Evolutionary conservation across 2,329 filamentous ascomycete species (phyloP), one percentile per base, ranked within the genome.

Genomic region (Monosporascus sp.): DNA sequence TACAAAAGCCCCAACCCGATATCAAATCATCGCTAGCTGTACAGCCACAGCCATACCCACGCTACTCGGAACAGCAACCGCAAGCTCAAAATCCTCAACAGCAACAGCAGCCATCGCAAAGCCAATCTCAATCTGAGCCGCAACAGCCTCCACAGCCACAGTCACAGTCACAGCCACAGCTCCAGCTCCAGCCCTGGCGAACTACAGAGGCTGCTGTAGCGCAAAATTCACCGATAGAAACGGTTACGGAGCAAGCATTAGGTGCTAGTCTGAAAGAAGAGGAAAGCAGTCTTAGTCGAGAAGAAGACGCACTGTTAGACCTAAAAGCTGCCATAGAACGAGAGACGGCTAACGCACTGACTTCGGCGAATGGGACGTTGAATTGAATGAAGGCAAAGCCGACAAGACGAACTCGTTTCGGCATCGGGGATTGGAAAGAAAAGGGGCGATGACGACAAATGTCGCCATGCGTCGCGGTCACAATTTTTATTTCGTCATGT

Each of bases 251-350:
- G 26, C 37, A 45, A 48, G 37, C 24, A 37, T 48, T 20, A 45
- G 49, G 41, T 7, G 37, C 49, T 7, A 20, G 35, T 46, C 9
- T 45, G 7, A 51, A 58, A 26, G 50, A 51, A 17, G 57, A 63
- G 17, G 54, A 61, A 20, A 57, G 40, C n/a, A 60, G 55, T 16
- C 50, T 67, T 1, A 66, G 63, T 38, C 61, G 59, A 35, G 62
- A 66, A 51, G 65, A 68, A 40, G 60, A 58, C 8, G 65, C 64
- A 0, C 52, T 68, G 27, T 60, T 68, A 37, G 55, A 59, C 27
- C 55, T 68, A 2, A 63, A 62, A 43, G 63, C 61, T 38, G 64
- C 63, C 37, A 58, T 63, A 46, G 56, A 59, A 48, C 50, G 49
- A 27, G 59, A 63, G 24, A 38, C 38, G 27, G 49, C 53, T 19